Evolutionary conservation across 108 stramenopile genomes (phyloP).

Genomic region (Aurantiochytrium sp.): DNA sequence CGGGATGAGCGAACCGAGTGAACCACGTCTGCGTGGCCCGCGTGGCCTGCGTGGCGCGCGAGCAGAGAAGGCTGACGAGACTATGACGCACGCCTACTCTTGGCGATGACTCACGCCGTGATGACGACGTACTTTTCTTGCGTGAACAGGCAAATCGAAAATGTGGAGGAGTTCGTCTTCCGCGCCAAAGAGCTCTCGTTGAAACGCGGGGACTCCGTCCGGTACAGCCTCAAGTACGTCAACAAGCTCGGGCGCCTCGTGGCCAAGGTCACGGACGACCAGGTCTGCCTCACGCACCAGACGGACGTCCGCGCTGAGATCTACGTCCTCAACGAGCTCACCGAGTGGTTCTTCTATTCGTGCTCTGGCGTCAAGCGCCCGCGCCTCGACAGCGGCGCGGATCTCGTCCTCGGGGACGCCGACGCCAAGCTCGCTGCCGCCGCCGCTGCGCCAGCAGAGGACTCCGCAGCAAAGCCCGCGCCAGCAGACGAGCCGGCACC

Average conservation of each 20-base stretch:
- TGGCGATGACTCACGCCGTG: neutral
- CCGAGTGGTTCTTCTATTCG: neutral
- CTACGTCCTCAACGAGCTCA: neutral
- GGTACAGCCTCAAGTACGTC: constrained; percentile 8
- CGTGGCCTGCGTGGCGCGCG: too few relatives aligned
- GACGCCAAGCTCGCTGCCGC: neutral
- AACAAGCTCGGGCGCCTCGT: neutral
- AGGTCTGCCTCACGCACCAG: neutral
- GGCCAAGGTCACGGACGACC: constrained; percentile 13
- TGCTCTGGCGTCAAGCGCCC: constrained; percentile 22
- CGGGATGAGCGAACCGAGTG: too few relatives aligned
- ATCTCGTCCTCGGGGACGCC: neutral
- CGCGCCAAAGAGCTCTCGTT: neutral
- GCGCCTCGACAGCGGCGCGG: neutral
- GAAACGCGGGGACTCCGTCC: neutral
- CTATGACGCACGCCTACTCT: too few relatives aligned
- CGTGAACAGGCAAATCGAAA: neutral
- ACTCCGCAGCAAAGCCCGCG: neutral
- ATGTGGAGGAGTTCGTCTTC: neutral
- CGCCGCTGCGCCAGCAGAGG: neutral
- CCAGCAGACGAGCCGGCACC: too few relatives aligned
- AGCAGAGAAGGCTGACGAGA: too few relatives aligned
- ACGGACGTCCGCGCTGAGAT: neutral
- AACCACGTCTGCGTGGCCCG: too few relatives aligned
- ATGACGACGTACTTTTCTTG: neutral